These are phyloP conservation scores for Epichloe glyceriae DNA, from an alignment of 2,329 filamentous ascomycete species.

Conservation along the genomic window DNA sequence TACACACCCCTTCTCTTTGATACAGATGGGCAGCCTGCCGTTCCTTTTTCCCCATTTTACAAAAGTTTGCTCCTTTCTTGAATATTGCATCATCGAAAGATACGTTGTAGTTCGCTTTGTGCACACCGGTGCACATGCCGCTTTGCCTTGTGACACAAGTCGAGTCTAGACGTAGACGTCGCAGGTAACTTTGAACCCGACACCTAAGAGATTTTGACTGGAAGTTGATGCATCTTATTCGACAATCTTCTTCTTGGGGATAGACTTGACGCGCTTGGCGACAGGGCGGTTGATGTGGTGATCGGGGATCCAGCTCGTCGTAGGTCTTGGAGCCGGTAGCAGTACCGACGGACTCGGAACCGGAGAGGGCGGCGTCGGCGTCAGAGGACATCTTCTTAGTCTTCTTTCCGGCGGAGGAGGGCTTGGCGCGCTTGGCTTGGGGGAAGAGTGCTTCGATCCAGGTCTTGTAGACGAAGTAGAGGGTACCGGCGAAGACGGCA, in stretches of 20 bases:
- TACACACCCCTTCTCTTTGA: background rate
- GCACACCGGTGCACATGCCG: too few species aligned
- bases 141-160: too few species aligned
- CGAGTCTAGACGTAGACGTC: too few species aligned
- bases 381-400: slow-evolving; percentile 54
- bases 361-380: slow-evolving; percentile 47
- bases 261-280: slow-evolving; percentile 52
- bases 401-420: slow-evolving; percentile 34
- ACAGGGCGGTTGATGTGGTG: slow-evolving; percentile 80
- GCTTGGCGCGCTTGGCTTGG: slow-evolving; percentile 60
- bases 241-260: slow-evolving; percentile 30
- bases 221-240: slow-evolving; percentile 12
- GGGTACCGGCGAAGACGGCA: slow-evolving; percentile 61
- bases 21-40: background rate
- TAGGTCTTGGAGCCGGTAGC: slow-evolving; percentile 60
- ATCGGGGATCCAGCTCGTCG: slow-evolving; percentile 87
- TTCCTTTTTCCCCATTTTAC: too few species aligned
- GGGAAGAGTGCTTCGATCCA: slow-evolving; percentile 96
- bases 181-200: too few species aligned
- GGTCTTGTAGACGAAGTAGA: slow-evolving; percentile 96
- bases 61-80: too few species aligned
- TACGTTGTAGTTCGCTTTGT: too few species aligned
- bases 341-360: slow-evolving; percentile 56
- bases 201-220: background rate
- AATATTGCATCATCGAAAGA: too few species aligned